phyloP scores from a whole-genome alignment of 2,329 filamentous ascomycete genomes.

The Bipolaris sorokiniana region DNA sequence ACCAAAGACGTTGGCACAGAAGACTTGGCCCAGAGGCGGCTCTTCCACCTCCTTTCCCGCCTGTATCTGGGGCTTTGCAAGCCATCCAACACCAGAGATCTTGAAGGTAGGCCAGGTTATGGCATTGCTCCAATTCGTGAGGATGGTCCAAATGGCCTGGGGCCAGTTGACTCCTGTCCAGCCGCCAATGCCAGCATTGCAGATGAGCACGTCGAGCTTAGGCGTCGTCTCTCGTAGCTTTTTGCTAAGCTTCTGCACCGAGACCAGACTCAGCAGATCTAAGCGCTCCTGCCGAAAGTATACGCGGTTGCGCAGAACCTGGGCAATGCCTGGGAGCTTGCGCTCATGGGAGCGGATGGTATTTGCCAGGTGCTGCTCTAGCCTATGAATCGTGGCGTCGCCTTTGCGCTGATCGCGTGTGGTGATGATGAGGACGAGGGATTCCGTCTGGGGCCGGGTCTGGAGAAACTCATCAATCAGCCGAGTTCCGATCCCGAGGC shows the following conservation, averaged over 20 bases:
- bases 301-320: slow-evolving; percentile 53
- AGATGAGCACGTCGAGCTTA: slow-evolving; percentile 77
- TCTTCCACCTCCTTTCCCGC: slow-evolving; percentile 47
- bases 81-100: slow-evolving; percentile 62
- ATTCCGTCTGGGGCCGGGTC: slow-evolving; percentile 68
- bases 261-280: slow-evolving; percentile 63
- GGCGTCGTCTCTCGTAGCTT: slow-evolving; percentile 64
- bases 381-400: slow-evolving; percentile 68
- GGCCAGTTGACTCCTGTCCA: slow-evolving; percentile 81
- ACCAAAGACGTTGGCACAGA: slow-evolving; percentile 91
- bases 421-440: slow-evolving; percentile 81
- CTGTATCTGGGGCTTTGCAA: slow-evolving; percentile 61
- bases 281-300: slow-evolving; percentile 62
- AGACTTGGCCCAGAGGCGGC: slow-evolving; percentile 77
- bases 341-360: slow-evolving; percentile 48
- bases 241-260: slow-evolving; percentile 61
- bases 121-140: slow-evolving; percentile 69
- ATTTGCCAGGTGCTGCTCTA: slow-evolving; percentile 67
- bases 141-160: slow-evolving; percentile 60
- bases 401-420: slow-evolving; percentile 79
- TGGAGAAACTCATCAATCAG: slow-evolving; percentile 88
- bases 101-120: slow-evolving; percentile 83
- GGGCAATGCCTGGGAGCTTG: slow-evolving; percentile 47
- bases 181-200: slow-evolving; percentile 88
- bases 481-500: slow-evolving; percentile 80